Conservation (phyloP, 495 filamentous ascomycete species). For the Aspergillus sclerotiicarbonarius region DNA sequence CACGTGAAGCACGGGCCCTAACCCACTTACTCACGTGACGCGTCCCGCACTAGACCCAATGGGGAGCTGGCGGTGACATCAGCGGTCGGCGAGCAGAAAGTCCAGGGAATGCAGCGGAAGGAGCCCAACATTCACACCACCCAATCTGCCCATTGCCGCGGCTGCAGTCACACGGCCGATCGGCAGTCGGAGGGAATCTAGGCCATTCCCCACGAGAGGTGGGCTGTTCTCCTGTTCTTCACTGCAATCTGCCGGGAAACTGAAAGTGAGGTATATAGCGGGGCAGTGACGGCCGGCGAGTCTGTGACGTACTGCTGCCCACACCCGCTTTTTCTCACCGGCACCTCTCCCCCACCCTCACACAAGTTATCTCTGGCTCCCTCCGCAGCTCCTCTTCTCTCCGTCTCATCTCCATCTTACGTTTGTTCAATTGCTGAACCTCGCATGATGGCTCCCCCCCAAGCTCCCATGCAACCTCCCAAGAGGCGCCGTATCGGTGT, state of each 20-base stretch:
- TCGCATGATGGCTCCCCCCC: conserved; percentile 32
- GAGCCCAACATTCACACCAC: not conserved
- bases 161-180: conserved; percentile 1
- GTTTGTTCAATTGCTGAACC: conserved; percentile 7
- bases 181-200: not conserved
- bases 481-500: conserved; percentile 84
- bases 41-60: conserved; percentile 14
- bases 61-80: conserved; percentile 18
- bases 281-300: conserved; percentile 3
- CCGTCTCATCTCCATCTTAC: conserved; percentile 8
- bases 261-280: not conserved
- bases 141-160: not conserved
- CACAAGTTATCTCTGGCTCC: conserved; percentile 16
- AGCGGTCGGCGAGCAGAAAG: conserved; percentile 4
- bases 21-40: conserved; percentile 18
- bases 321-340: conserved; percentile 49
- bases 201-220: not conserved
- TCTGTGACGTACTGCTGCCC: conserved; percentile 39
- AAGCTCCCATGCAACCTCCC: conserved; percentile 35
- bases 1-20: conserved; percentile 13
- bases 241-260: no score
- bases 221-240: not conserved
- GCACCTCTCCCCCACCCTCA: conserved; percentile 29
- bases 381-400: conserved; percentile 9
- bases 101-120: no score